Evolutionary conservation across 2,329 filamentous ascomycete species (phyloP), one percentile per base, ranked within the genome.

Genomic region (Didymella pinodella): DNA sequence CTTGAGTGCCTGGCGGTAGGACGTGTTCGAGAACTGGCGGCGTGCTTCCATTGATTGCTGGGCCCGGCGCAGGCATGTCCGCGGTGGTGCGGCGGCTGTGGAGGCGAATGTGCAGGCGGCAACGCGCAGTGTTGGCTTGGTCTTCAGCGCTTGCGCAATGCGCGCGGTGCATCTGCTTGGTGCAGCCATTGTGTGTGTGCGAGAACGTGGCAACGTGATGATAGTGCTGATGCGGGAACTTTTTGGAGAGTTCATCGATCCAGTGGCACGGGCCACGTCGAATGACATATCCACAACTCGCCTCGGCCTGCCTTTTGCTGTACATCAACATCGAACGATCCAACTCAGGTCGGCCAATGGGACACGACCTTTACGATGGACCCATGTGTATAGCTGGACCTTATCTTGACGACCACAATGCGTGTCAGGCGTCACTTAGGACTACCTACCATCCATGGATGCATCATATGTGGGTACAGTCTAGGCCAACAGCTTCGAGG

Each of bases 1-100:
- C 68, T 72, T 76, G 59, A 76, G 71, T 50, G 67, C 68, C 31
- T 56, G 61, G 38, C 72, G 67, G 29, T 69, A 56, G 31, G 68
- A 44, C 4, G 75, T 70, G 38, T 67, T 69, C 16, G 75, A 71
- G 49, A 77, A 76, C 2, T 51, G 38, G 16, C 72, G 66, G 59
- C 38, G 44, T 48, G 54, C 44, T 49, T 32, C 53, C 4, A 29
- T 46, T 34, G 43, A 25, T 34, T 26, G 64, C 50, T 61, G 54
- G 28, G 60, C 28, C 49, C 63, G 59, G 44, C 60, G 57, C 53
- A 62, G 48, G 51, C 67, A 68, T 48, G 58, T 62, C 43, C 63
- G 64, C 22, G 63, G 57, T 32, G 63, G 25, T 31, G 59, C 51
- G 47, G 54, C 47, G 40, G 59, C 56, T 59, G 29, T 62, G 59